Evolutionary conservation across 2,329 filamentous ascomycete species (phyloP), one percentile per base, ranked within the genome.

Genomic region (Calycina herbarum): DNA sequence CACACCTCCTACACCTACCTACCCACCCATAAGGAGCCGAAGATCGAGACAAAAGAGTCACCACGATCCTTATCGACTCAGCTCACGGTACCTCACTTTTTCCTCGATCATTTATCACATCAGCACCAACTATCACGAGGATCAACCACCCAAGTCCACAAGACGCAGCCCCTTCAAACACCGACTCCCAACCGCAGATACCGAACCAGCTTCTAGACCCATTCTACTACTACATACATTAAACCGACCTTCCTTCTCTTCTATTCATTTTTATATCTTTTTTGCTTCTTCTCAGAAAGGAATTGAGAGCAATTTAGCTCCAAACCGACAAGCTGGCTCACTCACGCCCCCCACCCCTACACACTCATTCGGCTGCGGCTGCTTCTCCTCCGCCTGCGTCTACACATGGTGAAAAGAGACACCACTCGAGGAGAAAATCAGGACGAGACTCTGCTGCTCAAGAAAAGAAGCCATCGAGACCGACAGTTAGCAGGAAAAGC

Each of bases 251-350:
- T 31, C 27, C 40, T 54, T 24, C 15, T n/a, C 7, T 17, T 61
- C 42, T 13, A 45, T 54, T 54, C 40, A 10, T 51, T 24, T 40
- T 17, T n/a, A 17, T 51, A 51, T n/a, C 48, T 33, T 15, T 29
- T 5, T 35, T 51, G 1, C 20, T 61, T 20, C 24, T 33, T 31
- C 11, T 31, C 59, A 54, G n/a, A 51, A 29, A 33, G 45, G 24
- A 51, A 31, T 61, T 20, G 45, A 60, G 29, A 31, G 63, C 59
- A 59, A 65, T 66, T 63, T 38, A 65, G 56, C 38, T 48, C 27
- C 38, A 60, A 68, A 59, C 59, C 67, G 64, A 60, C 69, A 71
- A 69, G 58, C 69, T 74, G 73, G 72, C 71, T 27, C 72, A 73
- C 54, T 70, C 72, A 69, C 71, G 71, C 64, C 73, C 72, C 64